Evolutionary conservation across 257 asterid genomes (phyloP), one percentile per base, ranked within the genome.

Genomic region (Solanum habrochaites): DNA sequence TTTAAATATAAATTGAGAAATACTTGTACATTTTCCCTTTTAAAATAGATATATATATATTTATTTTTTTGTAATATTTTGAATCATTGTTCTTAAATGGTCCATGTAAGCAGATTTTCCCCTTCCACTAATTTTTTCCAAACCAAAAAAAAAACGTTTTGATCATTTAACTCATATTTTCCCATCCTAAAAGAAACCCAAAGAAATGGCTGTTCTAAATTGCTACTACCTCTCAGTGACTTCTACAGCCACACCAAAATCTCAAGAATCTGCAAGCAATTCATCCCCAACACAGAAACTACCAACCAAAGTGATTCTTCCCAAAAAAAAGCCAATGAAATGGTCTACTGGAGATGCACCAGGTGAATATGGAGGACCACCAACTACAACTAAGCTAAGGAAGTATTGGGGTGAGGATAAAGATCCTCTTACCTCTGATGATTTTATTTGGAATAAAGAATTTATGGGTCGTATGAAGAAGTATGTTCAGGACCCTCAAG

Each of bases 291-390:
- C 80, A 60, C 93, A 71, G 62, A 29, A 85, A 11, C 45, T 32
- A 66, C 40, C 80, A 21, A 39, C 98, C 40, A 97, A 97, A 92
- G 89, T 97, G 78, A 88, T 95, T 64, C 90, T 97, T 83, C 99
- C 99, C 3, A 89, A 91, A 40, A 94, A 94, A 92, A 97, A 95
- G 91, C 96, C 98, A 3, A 23, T 88, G 95, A 97, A 95, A 91
- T 95, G 98, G 98, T 94, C 98, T 13, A 94, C 98, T 11, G 99
- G 98, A 52, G 94, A 92, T 37, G 96, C 95, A 13, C 99, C 98
- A 5, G 99, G 98, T 83, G 99, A 95, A 21, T 95, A 95, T 42
- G 99, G 98, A 18, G 98, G 98, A 88, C 98, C 99, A 72, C 97
- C 98, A 40, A 91, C 96, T 72, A 92, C 96, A 85, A 69, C 98